Base-by-base conservation (phyloP, 768 basidiomycete species). In the Panaeolus papilionaceus region DNA sequence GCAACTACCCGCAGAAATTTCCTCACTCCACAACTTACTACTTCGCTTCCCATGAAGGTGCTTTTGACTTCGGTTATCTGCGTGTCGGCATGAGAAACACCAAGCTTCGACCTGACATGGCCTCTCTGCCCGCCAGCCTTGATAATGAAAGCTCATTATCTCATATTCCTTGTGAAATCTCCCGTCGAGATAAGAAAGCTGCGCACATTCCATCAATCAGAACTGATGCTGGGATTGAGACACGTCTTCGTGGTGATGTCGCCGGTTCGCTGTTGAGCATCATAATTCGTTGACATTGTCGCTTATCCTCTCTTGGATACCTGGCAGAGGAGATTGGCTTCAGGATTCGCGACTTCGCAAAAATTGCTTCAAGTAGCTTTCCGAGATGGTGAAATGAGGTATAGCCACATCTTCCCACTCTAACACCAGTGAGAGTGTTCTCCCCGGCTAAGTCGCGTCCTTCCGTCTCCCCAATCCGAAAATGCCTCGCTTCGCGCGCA, bases 371-470 rank as follows among this genome's bases (percentile, higher is more conserved):
- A 58, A 37, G 14, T 6, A 26, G 10, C 0, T 20, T 26, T 33
- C 33, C 12, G 18, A 47, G 23, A 12, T 28, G 6, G 16, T 20
- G n/a, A 7, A 58, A 33, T 58, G 26, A 58, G 11, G 37, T 58
- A 58, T 58, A n/a, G 11, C 54, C 54, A 33, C 54, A 33, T 33
- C 54, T 58, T 58, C 54, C 54, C 54, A 58, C 54, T 58, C 28
- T 58, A 58, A 33, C 54, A 58, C 54, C 54, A 58, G 33, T 28
- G 54, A 58, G 54, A 58, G 28, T 28, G 4, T 58, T 33, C 54
- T 58, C 14, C 28, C 54, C 54, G 54, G 54, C 54, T 58, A 33
- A 23, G 6, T 51, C 54, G 54, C 54, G 28, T 58, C 54, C 26
- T 58, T 58, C 54, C 28, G 54, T 7, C 28, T 58, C 7, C 54